Evolutionary conservation across 352 stramenopile species (phyloP), one percentile per base, ranked within the genome.

Genomic region (Pythium graminicola): DNA sequence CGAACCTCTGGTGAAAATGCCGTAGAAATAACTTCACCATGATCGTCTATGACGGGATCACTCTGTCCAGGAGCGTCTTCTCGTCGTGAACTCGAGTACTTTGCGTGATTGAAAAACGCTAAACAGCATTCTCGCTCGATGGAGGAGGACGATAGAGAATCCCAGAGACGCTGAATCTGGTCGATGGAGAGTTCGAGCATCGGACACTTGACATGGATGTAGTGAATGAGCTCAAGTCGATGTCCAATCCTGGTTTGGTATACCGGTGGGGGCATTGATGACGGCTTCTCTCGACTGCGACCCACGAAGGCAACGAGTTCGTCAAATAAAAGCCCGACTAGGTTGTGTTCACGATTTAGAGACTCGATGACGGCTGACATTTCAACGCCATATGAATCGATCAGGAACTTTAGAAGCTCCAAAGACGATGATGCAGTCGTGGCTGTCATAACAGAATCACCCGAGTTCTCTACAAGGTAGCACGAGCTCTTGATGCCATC

Each of bases 81-180:
- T 22, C 22, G 28, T 6, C 26, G 27, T 8, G 23, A 9, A n/a
- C 29, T 54, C n/a, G 47, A 53, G 24, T 54, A 42, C 45, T 69
- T 84, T n/a, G 78, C 74, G 39, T 95, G 81, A 54, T 85, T 86
- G 42, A 95, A 88, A 60, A 94, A 95, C 36, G 87, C 70, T 44
- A 89, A 67, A 29, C 80, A 91, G 23, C 86, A 84, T 50, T 95
- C 84, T 3, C 77, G 66, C 47, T 93, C 83, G n/a, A 70, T 59
- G 28, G 81, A 65, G 27, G 79, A 81, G 9, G 73, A 83, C 13
- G 79, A 88, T n/a, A 95, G 44, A 4, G 86, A 73, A 20, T 64
- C 66, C 85, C 85, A 95, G 16, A 95, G 50, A 6, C 70, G 70
- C 42, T 88, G 70, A 43, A 91, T 85, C 48, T 93, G 80, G 4